phyloP scores from a whole-genome alignment of 805 yeast genomes.

The Saccharomycopsis guyanensis region DNA sequence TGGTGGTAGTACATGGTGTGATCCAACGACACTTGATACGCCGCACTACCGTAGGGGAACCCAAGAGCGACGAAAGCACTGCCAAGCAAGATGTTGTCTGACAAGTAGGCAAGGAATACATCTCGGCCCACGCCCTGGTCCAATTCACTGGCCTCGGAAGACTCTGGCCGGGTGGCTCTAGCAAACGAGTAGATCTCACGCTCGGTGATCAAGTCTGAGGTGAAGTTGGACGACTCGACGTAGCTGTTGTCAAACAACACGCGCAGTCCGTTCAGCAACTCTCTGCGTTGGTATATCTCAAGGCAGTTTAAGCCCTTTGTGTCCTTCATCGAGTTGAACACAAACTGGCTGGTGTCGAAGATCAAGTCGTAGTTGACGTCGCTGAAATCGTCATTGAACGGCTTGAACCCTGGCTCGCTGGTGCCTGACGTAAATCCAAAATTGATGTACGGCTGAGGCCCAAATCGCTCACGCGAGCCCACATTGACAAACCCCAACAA shows the following conservation, averaged over 20 bases:
- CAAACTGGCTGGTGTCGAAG: background rate
- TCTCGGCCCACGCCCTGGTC: constrained; percentile 2
- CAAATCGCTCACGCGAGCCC: background rate
- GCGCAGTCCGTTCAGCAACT: background rate
- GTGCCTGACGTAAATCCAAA: background rate
- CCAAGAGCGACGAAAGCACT: constrained; percentile 3
- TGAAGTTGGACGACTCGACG: background rate
- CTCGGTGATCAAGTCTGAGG: background rate
- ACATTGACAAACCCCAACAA: constrained; percentile 1
- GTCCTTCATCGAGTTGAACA: background rate
- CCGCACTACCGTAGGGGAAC: background rate
- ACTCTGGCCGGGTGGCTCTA: background rate
- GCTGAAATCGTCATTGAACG: background rate
- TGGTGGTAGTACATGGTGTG: constrained; percentile 14
- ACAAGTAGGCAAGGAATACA: constrained; percentile 2
- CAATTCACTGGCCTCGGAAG: constrained; percentile 1
- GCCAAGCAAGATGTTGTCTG: constrained; percentile 3
- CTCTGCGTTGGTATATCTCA: background rate
- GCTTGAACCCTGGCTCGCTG: background rate
- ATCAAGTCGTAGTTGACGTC: background rate
- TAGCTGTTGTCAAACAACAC: background rate
- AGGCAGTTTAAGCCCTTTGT: background rate
- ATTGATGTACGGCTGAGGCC: constrained; percentile 9
- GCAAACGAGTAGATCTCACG: background rate
- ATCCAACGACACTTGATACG: constrained; percentile 8